Evolutionary conservation across 257 asterid genomes (phyloP), one percentile per base, ranked within the genome.

Genomic region (Scutellaria galericulata): DNA sequence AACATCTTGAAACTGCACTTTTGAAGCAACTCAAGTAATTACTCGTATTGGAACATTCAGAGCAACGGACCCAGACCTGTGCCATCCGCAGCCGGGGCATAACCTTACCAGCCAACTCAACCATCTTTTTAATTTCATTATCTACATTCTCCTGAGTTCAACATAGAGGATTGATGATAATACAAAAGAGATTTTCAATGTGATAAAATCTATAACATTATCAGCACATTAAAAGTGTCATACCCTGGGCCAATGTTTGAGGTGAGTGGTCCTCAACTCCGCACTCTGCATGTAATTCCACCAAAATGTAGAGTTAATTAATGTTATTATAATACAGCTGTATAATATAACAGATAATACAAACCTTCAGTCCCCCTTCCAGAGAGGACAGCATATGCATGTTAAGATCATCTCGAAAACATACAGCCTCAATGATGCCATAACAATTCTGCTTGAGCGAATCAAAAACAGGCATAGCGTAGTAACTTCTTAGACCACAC

Each of bases 41-140:
- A 31, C 2, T 61, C 4, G 39, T 15, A 11, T 62, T 14, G 37
- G 14, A 7, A 63, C 67, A 62, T 47, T 54, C 63, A 50, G 2
- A 4, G 66, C 76, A 69, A 54, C 72, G 80, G 47, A 11, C 4
- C 67, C 76, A 76, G 37, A 42, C 61, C 7, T 44, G 68, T 9
- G 76, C 80, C 22, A 54, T 41, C 5, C 27, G 41, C 18, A 76
- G 45, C 31, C 40, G 47, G 7, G 73, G 80, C 10, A 70, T 40
- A 44, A 42, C 31, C 56, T 0, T 15, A 15, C 5, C 10, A 11
- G 53, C 73, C 35, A 13, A 22, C 50, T 53, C 37, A 52, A 70
- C 47, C 47, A 62, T 14, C 24, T 60, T 12, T 31, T 3, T 6
- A 10, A 68, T 68, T 51, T 68, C 75, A 39, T 1, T 5, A n/a